Evolutionary conservation across 495 filamentous ascomycete species (phyloP).

Genomic region (Podospora fimiseda): DNA sequence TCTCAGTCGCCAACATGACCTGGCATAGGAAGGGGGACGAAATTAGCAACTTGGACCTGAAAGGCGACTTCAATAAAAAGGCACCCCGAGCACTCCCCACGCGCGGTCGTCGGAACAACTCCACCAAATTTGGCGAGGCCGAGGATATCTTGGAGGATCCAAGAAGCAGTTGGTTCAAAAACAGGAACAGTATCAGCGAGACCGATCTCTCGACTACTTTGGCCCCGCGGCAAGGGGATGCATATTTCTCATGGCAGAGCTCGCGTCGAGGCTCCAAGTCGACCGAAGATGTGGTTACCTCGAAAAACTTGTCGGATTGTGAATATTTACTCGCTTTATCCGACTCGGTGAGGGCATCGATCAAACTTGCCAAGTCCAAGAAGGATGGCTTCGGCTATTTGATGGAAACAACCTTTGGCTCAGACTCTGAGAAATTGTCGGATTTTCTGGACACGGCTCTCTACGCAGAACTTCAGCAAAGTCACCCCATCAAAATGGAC

Average conservation of each 20-base stretch:
- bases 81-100: not conserved
- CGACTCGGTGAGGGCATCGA: no score
- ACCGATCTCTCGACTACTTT: not conserved
- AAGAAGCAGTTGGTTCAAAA: not conserved
- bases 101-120: not conserved
- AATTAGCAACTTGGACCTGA: not conserved
- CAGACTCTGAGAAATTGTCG: not conserved
- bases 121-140: not conserved
- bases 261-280: no score
- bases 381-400: no score
- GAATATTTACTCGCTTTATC: no score
- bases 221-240: not conserved
- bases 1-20: not conserved
- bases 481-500: conserved; percentile 20
- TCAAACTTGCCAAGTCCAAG: no score
- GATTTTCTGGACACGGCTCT: conserved; percentile 16
- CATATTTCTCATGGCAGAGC: not conserved
- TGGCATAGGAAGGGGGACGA: not conserved
- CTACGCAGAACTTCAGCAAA: conserved; percentile 21
- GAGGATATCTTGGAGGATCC: not conserved
- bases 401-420: no score
- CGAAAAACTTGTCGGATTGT: no score
- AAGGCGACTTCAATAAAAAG: not conserved
- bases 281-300: no score
- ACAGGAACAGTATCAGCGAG: no score